These are phyloP conservation scores for Penicillium sp. DNA, from an alignment of 2,329 filamentous ascomycete genomes.

Conservation along the genomic window DNA sequence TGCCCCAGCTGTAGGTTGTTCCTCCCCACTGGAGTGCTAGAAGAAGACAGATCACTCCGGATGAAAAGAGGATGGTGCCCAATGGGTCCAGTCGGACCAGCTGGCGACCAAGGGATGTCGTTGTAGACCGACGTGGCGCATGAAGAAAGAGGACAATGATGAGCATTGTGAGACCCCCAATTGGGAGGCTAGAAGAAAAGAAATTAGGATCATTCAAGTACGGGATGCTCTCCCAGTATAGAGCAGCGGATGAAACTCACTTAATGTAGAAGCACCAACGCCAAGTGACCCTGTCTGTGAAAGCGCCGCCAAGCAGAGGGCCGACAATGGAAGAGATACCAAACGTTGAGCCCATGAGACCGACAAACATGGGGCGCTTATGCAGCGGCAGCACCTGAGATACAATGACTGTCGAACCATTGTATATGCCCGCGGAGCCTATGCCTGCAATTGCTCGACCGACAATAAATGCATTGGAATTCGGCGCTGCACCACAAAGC, in stretches of 20 bases:
- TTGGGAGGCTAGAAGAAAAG: conserved; percentile 29
- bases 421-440: conserved; percentile 38
- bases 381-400: conserved; percentile 48
- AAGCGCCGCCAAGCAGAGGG: conserved; percentile 46
- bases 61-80: conserved; percentile 34
- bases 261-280: conserved; percentile 49
- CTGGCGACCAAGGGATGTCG: conserved; percentile 32
- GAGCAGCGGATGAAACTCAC: no score
- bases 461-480: conserved; percentile 34
- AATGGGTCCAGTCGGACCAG: conserved; percentile 42
- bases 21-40: conserved; percentile 28
- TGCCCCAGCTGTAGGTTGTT: conserved; percentile 21
- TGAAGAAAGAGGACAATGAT: conserved; percentile 50
- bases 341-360: conserved; percentile 55
- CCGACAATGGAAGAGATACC: conserved; percentile 51
- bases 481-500: conserved; percentile 38
- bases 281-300: conserved; percentile 43
- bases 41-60: conserved; percentile 23
- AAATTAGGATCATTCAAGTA: not conserved
- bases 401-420: conserved; percentile 29
- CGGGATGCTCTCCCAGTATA: no score
- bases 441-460: conserved; percentile 39
- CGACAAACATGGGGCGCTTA: conserved; percentile 48
- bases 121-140: conserved; percentile 32
- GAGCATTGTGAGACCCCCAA: conserved; percentile 41